Evolutionary conservation across 2,329 filamentous ascomycete species (phyloP).

Genomic region (Diaporthe aspalathi): DNA sequence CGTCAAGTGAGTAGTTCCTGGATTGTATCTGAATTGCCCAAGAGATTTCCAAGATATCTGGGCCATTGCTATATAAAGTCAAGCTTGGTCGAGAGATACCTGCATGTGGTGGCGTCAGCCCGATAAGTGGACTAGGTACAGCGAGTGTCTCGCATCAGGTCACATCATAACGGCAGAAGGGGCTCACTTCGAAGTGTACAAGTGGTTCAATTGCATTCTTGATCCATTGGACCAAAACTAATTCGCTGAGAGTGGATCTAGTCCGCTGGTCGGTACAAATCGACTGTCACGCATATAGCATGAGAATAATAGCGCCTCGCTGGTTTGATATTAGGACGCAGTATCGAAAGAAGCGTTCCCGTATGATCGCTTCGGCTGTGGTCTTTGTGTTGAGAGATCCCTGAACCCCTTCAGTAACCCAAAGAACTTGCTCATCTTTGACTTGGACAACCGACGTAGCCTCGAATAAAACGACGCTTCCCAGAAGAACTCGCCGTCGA

Average conservation of each 20-base stretch:
- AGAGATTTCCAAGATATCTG: not conserved
- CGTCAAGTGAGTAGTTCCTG: not conserved
- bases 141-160: too few relatives aligned
- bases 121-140: not conserved
- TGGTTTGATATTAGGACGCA: not conserved
- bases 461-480: not conserved
- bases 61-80: not conserved
- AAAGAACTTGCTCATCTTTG: not conserved
- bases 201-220: not conserved
- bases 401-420: not conserved
- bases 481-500: not conserved
- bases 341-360: too few relatives aligned
- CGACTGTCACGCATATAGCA: not conserved
- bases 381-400: too few relatives aligned
- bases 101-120: constrained; percentile 26
- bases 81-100: not conserved
- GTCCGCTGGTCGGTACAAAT: not conserved
- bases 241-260: not conserved
- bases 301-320: not conserved
- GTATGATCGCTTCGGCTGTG: not conserved
- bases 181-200: too few relatives aligned
- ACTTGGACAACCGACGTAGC: not conserved
- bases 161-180: not conserved
- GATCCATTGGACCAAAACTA: not conserved
- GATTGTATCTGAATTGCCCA: not conserved